These are phyloP conservation scores for Anethum foeniculum DNA, from an alignment of 140 eudicot genomes.

Conservation along the genomic window DNA sequence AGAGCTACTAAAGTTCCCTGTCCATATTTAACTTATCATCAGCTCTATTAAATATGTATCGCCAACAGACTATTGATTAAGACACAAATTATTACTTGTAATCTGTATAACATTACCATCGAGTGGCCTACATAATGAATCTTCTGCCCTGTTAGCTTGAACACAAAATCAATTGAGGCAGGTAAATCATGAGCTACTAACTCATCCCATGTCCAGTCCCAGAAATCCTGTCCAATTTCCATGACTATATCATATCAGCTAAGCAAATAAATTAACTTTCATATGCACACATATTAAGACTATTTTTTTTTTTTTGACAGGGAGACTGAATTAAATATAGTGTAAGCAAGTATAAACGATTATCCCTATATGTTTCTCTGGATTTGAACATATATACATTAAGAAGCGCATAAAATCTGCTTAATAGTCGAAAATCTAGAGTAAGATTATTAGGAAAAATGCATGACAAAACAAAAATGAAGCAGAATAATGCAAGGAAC, in stretches of 20 bases:
- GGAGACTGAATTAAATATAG: not conserved
- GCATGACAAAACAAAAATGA: not conserved
- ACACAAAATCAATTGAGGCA: constrained; percentile 43
- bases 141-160: constrained; percentile 54
- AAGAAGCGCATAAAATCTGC: not conserved
- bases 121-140: constrained; percentile 87
- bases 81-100: not conserved
- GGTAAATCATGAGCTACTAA: constrained; percentile 65
- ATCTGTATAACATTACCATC: constrained; percentile 37
- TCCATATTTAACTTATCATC: not conserved
- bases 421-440: not conserved
- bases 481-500: not conserved
- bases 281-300: not conserved
- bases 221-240: constrained; percentile 43
- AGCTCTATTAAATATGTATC: not conserved
- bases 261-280: not conserved
- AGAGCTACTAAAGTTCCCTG: constrained; percentile 90
- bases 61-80: not conserved
- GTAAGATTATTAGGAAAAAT: not conserved
- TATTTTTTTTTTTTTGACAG: too few species aligned
- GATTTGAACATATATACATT: not conserved
- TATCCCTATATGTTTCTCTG: not conserved
- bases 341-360: not conserved
- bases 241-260: not conserved
- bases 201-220: constrained; percentile 99